Evolutionary conservation across 2,329 filamentous ascomycete genomes (phyloP), one percentile per base, ranked within the genome.

Genomic region (Alternaria burnsii): DNA sequence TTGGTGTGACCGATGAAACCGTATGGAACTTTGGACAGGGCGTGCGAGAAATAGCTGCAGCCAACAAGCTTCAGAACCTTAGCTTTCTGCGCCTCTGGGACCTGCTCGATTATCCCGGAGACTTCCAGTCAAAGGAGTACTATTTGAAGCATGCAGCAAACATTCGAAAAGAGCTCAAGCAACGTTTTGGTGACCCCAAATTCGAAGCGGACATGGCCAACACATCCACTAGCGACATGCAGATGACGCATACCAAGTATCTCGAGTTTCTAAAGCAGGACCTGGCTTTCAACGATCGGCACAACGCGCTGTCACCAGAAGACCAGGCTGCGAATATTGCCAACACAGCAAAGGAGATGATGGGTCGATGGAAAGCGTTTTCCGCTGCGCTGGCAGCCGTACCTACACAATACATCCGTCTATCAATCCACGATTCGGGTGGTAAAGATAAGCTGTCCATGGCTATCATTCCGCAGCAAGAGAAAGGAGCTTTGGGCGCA

Each of bases 1-100:
- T 82, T 11, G 77, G 78, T 14, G 77, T 83, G 16, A 67, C 80
- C 1, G 80, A 82, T 38, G 76, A 78, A 20, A 78, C 75, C 5
- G 79, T 81, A 1, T 82, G 80, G 79, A 74, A 78, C 69, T 82
- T 47, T 71, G 75, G 62, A 9, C 59, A 63, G 38, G 61, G 58
- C 3, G 63, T 68, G 14, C 63, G 67, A 24, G 55, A 66, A 22
- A 58, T 71, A 7, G 58, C 68, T 10, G 42, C 53, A 20, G 54
- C 63, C 3, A 63, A 71, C 43, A 55, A 59, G n/a, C 62, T 67
- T 38, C 47, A 57, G 70, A 59, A 71, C 38, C 47, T 71, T 16
- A 63, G 62, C 53, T 71, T 70, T 34, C 26, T 68, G 6, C 65
- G 67, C 24, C 59, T 70, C 10, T 67, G 65, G 63, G 67, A 70